Percentiles rank a stretch among this genome's conserved stretches.
Evolutionary conservation across 2,329 filamentous ascomycete species (phyloP).

Genomic region (Ophiognomonia clavigignenti-juglandacearum): DNA sequence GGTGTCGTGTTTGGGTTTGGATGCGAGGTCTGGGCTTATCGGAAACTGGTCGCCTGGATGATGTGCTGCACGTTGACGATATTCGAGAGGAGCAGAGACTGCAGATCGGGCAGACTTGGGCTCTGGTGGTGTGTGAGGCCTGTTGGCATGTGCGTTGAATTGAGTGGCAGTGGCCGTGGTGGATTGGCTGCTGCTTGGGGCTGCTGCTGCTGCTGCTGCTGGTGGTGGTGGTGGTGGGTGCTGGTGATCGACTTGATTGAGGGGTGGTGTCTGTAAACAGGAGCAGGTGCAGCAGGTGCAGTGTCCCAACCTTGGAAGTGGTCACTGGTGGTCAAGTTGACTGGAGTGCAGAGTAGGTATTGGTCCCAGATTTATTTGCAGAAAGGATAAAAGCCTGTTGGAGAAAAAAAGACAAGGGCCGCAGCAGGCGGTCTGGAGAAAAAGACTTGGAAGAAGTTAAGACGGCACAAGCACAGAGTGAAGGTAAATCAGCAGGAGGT

Average conservation of each 20-base stretch:
- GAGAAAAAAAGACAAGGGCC: too few relatives aligned
- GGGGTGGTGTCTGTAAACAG: not conserved
- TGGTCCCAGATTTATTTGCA: too few relatives aligned
- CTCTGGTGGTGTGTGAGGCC: not conserved
- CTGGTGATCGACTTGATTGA: not conserved
- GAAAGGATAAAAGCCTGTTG: too few relatives aligned
- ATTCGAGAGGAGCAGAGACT: not conserved
- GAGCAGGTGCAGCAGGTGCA: too few relatives aligned
- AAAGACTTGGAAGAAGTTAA: too few relatives aligned
- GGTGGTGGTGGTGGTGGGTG: not conserved
- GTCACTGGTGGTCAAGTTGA: too few relatives aligned
- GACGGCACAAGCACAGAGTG: too few relatives aligned
- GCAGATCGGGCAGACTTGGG: conserved; percentile 4
- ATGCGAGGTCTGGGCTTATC: not conserved
- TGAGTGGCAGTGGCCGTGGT: not conserved
- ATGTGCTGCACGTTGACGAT: not conserved
- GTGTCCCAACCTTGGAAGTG: too few relatives aligned
- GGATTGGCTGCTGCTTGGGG: not conserved
- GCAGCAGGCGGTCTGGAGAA: too few relatives aligned
- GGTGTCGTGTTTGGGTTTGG: conserved; percentile 1
- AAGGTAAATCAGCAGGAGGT: too few relatives aligned
- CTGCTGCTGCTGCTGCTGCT: too few relatives aligned
- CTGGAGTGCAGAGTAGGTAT: too few relatives aligned
- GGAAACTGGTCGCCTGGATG: not conserved
- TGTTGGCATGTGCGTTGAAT: conserved; percentile 1